A percentile compares a stretch with the other conserved stretches of the same genome.
These are phyloP conservation scores for Scenedesmus sp. DNA, from an alignment of 163 green algal genomes.

Conservation along the genomic window DNA sequence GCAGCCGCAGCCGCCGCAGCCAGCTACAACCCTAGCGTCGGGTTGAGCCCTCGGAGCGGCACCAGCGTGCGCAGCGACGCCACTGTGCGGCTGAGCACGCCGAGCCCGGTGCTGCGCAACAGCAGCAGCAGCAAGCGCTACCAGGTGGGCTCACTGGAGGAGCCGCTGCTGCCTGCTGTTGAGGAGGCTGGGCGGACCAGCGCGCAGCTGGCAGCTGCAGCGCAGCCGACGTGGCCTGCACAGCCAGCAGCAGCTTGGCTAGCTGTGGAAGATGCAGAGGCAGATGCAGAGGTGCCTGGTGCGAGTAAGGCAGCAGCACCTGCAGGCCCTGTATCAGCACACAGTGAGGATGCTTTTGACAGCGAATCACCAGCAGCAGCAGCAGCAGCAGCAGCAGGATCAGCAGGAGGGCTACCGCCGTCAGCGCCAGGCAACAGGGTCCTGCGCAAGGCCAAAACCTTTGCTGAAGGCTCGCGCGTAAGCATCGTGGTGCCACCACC, in stretches of 20 bases:
- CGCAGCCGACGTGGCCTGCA: neutral
- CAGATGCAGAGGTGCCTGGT: neutral
- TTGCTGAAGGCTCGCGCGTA: neutral
- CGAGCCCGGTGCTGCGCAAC: neutral
- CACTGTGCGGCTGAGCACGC: neutral
- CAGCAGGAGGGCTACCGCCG: neutral
- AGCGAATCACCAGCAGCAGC: neutral
- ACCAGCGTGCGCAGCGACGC: neutral
- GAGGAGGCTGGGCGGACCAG: neutral
- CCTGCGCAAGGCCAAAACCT: conserved; percentile 14
- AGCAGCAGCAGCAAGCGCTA: conserved; percentile 1
- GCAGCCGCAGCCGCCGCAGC: neutral
- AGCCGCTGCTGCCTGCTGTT: neutral
- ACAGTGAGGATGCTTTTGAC: neutral
- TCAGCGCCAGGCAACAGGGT: neutral
- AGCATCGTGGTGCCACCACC: neutral
- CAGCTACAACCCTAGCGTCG: neutral
- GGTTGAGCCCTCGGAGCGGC: neutral
- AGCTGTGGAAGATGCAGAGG: too few relatives aligned
- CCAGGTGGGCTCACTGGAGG: neutral
- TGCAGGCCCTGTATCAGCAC: neutral
- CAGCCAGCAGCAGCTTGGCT: neutral
- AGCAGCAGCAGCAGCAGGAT: conserved; percentile 12
- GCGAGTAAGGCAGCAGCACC: neutral
- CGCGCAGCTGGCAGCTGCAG: neutral